A percentile compares a stretch with the other conserved stretches of the same genome.
phyloP scores from a whole-genome alignment of 495 filamentous ascomycete species.

The Penicillium bovifimosum region DNA sequence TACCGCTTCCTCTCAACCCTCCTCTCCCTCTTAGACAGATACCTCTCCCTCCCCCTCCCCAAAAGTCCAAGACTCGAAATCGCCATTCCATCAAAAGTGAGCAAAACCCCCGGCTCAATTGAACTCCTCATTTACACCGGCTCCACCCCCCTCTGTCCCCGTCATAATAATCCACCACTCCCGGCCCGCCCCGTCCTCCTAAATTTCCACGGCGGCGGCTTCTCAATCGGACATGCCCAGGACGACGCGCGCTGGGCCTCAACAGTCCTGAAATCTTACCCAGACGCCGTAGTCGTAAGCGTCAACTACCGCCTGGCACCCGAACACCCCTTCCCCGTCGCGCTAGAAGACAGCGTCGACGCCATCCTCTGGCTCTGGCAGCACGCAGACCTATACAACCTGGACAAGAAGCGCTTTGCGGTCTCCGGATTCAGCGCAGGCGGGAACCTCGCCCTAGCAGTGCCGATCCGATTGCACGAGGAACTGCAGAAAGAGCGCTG shows the following conservation, averaged over 20 bases:
- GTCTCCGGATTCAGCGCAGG: slow-evolving; percentile 70
- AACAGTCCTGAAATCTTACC: slow-evolving; percentile 6
- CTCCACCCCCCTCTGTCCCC: background rate
- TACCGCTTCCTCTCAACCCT: slow-evolving; percentile 13
- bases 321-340: slow-evolving; percentile 38
- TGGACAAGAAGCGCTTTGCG: slow-evolving; percentile 53
- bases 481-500: slow-evolving; percentile 13
- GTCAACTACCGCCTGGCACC: slow-evolving; percentile 36
- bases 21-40: slow-evolving; percentile 19
- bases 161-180: background rate
- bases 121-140: slow-evolving; percentile 20
- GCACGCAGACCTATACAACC: slow-evolving; percentile 40
- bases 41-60: slow-evolving; percentile 16
- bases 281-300: slow-evolving; percentile 15
- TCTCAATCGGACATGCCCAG: slow-evolving; percentile 29
- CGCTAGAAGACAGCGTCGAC: slow-evolving; percentile 61
- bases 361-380: slow-evolving; percentile 47
- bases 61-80: slow-evolving; percentile 3
- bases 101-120: slow-evolving; percentile 13
- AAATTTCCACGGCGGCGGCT: slow-evolving; percentile 35
- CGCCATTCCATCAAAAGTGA: slow-evolving; percentile 18
- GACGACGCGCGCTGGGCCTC: slow-evolving; percentile 20
- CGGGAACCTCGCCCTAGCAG: slow-evolving; percentile 67
- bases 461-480: slow-evolving; percentile 53
- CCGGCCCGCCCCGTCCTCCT: slow-evolving; percentile 11